A percentile compares a stretch with the other conserved stretches of the same genome.
These are phyloP conservation scores for Olyra latifolia DNA, from an alignment of 176 grass and related monocot species.

Conservation along the genomic window DNA sequence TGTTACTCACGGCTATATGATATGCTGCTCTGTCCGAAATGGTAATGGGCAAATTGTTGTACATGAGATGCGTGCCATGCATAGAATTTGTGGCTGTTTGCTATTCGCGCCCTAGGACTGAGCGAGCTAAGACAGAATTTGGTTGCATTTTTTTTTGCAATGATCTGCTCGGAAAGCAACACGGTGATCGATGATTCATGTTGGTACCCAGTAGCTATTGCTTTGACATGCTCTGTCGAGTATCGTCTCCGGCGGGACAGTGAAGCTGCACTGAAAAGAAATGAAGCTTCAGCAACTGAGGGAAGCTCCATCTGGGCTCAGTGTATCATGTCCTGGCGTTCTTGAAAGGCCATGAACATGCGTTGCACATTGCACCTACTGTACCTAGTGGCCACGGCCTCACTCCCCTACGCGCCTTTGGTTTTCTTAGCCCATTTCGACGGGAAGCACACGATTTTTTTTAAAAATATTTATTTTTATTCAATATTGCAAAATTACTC, in stretches of 20 bases:
- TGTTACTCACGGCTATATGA: not conserved
- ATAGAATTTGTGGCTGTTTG: not conserved
- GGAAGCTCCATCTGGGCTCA: not conserved
- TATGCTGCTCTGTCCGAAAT: not conserved
- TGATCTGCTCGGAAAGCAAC: not conserved
- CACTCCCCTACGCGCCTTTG: not conserved
- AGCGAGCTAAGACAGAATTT: not conserved
- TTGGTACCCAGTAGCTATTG: not conserved
- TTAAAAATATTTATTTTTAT: too few species aligned
- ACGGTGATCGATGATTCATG: not conserved
- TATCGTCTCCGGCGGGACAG: not conserved
- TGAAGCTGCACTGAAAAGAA: not conserved
- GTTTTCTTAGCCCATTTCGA: not conserved
- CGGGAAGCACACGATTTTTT: not conserved
- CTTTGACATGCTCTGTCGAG: not conserved
- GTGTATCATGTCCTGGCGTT: not conserved
- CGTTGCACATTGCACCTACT: constrained; percentile 14
- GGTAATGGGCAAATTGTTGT: not conserved
- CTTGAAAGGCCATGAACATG: not conserved
- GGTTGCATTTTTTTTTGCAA: not conserved
- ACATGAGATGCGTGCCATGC: not conserved
- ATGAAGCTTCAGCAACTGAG: not conserved
- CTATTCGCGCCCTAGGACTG: not conserved
- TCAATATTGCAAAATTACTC: too few species aligned
- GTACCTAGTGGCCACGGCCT: not conserved